Evolutionary conservation across 2,329 filamentous ascomycete genomes (phyloP).

Genomic region (Fusarium staphyleae): DNA sequence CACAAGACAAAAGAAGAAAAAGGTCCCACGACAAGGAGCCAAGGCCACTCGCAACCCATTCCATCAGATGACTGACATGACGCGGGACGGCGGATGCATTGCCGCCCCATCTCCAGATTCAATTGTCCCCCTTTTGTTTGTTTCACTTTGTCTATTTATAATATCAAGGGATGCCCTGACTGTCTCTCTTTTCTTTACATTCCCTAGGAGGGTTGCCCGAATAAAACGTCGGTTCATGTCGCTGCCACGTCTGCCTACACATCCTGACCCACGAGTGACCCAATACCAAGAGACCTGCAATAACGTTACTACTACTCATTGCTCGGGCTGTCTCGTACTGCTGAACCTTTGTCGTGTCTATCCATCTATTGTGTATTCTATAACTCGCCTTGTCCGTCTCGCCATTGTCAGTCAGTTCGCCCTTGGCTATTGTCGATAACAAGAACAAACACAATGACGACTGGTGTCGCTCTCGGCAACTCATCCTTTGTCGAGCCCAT

Average conservation of each 20-base stretch:
- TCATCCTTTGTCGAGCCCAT: slow-evolving; percentile 37
- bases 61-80: slow-evolving; percentile 26
- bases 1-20: slow-evolving; percentile 1
- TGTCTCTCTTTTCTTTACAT: slow-evolving; percentile 1
- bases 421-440: background rate
- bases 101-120: slow-evolving; percentile 28
- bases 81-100: slow-evolving; percentile 32
- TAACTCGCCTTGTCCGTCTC: background rate
- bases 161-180: slow-evolving; percentile 18
- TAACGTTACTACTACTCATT: background rate
- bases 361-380: background rate
- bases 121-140: slow-evolving; percentile 28
- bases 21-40: slow-evolving; percentile 1
- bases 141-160: slow-evolving; percentile 24
- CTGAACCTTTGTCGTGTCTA: background rate
- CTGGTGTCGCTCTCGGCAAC: slow-evolving; percentile 28
- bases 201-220: slow-evolving; percentile 14
- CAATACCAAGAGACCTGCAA: slow-evolving; percentile 6
- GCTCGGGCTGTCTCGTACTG: background rate
- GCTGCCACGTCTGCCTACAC: slow-evolving; percentile 29
- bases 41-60: slow-evolving; percentile 11
- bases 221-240: slow-evolving; percentile 9
- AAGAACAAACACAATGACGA: slow-evolving; percentile 35
- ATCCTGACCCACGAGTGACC: slow-evolving; percentile 25
- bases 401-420: too few species aligned